Conservation (phyloP, 2,329 filamentous ascomycete species). For the Penicillium nordicum region DNA sequence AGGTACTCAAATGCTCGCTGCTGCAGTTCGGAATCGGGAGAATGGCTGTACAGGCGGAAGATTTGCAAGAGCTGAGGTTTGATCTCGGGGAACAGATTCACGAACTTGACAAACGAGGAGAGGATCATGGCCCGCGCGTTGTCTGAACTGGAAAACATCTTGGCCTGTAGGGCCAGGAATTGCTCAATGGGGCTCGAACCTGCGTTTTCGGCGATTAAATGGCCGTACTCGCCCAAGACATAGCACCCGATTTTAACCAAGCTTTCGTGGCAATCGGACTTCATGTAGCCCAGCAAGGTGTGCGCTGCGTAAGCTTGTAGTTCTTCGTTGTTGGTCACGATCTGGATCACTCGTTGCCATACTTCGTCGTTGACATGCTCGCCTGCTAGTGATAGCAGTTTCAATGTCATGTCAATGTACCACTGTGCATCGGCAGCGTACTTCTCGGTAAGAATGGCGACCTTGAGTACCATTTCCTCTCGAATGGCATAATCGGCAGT, state of each 20-base stretch:
- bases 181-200: constrained; percentile 97
- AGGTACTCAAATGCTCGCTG: constrained; percentile 96
- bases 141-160: constrained; percentile 83
- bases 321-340: constrained; percentile 98
- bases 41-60: constrained; percentile 90
- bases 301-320: constrained; percentile 94
- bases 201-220: constrained; percentile 87
- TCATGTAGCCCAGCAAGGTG: constrained; percentile 87
- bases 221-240: constrained; percentile 92
- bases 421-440: constrained; percentile 98
- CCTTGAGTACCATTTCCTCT: constrained; percentile 99
- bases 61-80: constrained; percentile 89
- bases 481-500: constrained; percentile 96
- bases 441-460: constrained; percentile 96
- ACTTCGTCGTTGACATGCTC: constrained; percentile 99
- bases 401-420: constrained; percentile 97
- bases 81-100: constrained; percentile 97
- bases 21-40: constrained; percentile 89
- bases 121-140: constrained; percentile 90
- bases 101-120: constrained; percentile 94
- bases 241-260: constrained; percentile 97
- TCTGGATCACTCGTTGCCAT: constrained; percentile 98
- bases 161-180: constrained; percentile 85
- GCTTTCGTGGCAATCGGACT: constrained; percentile 92
- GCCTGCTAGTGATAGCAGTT: constrained; percentile 91